Percentiles rank a stretch among this genome's conserved stretches.
Conservation (phyloP, 495 filamentous ascomycete genomes). For the Aspergillus cavernicola region DNA sequence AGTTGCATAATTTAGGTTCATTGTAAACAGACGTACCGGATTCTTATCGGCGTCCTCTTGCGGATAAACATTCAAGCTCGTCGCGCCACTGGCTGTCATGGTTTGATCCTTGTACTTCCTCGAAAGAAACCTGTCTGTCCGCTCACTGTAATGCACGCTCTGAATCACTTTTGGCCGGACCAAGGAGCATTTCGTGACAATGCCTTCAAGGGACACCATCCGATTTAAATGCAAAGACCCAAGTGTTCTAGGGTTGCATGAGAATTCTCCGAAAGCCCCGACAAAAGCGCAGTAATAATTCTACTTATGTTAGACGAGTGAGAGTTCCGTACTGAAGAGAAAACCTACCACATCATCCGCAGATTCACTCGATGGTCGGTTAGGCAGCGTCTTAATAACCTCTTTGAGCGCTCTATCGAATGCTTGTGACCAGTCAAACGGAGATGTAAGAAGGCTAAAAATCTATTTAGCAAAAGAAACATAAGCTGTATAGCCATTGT, state of each 20-base stretch:
- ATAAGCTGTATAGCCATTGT: neutral
- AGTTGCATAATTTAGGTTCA: slow-evolving; percentile 1
- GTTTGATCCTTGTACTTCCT: slow-evolving; percentile 93
- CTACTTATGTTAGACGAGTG: slow-evolving; percentile 28
- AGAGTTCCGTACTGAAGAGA: neutral
- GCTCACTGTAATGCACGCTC: slow-evolving; percentile 93
- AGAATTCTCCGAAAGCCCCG: slow-evolving; percentile 90
- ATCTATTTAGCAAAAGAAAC: slow-evolving; percentile 3
- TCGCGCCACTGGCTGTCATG: slow-evolving; percentile 83
- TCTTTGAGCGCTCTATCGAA: slow-evolving; percentile 89
- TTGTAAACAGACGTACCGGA: slow-evolving; percentile 40
- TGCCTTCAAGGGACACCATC: slow-evolving; percentile 96
- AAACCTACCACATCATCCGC: slow-evolving; percentile 56
- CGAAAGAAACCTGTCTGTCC: slow-evolving; percentile 74
- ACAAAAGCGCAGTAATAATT: slow-evolving; percentile 93
- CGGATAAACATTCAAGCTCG: slow-evolving; percentile 87
- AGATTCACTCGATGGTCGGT: slow-evolving; percentile 56
- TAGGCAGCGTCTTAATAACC: slow-evolving; percentile 71
- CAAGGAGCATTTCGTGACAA: slow-evolving; percentile 92
- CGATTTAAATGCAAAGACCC: slow-evolving; percentile 85
- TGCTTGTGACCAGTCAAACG: slow-evolving; percentile 82
- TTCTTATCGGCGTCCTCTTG: slow-evolving; percentile 86
- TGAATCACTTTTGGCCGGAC: slow-evolving; percentile 96
- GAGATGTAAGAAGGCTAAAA: slow-evolving; percentile 66
- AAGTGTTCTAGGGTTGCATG: slow-evolving; percentile 91